Evolutionary conservation across 2,329 filamentous ascomycete species (phyloP).

Genomic region (Rhynchosporium graminicola): DNA sequence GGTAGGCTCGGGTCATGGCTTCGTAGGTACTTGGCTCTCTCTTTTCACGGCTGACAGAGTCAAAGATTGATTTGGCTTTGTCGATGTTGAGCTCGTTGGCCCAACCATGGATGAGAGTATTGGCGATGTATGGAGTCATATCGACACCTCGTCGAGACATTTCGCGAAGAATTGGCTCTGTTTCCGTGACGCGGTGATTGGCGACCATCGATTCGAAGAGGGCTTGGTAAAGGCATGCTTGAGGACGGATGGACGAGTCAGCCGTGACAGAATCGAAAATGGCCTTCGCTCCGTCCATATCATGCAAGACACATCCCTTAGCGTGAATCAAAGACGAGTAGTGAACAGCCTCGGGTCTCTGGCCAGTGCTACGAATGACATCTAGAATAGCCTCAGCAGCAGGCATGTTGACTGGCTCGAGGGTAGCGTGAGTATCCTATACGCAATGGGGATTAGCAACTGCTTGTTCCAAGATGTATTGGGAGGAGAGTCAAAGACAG

Average conservation of each 20-base stretch:
- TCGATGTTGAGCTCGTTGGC: constrained; percentile 77
- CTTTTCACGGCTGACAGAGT: constrained; percentile 72
- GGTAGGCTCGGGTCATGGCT: constrained; percentile 92
- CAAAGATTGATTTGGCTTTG: constrained; percentile 78
- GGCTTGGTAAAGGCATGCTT: constrained; percentile 90
- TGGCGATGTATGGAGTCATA: constrained; percentile 96
- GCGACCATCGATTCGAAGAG: constrained; percentile 97
- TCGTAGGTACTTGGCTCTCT: constrained; percentile 98
- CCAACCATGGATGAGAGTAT: constrained; percentile 97
- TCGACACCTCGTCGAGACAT: constrained; percentile 77
- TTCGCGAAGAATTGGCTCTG: constrained; percentile 69
- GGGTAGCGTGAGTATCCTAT: constrained; percentile 77
- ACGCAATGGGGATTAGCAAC: too few species aligned
- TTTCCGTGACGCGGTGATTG: constrained; percentile 80
- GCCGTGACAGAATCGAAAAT: constrained; percentile 81
- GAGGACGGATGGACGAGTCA: constrained; percentile 66
- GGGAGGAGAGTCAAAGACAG: too few species aligned
- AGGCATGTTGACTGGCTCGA: constrained; percentile 86
- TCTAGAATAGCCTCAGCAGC: constrained; percentile 83
- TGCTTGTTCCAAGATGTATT: too few species aligned
- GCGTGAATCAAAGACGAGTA: constrained; percentile 96
- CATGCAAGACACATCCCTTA: constrained; percentile 89
- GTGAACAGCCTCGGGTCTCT: constrained; percentile 86
- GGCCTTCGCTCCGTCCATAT: constrained; percentile 78
- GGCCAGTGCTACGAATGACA: constrained; percentile 72